phyloP scores from a whole-genome alignment of 2,329 filamentous ascomycete species.

The Elsinoe ampelina region DNA sequence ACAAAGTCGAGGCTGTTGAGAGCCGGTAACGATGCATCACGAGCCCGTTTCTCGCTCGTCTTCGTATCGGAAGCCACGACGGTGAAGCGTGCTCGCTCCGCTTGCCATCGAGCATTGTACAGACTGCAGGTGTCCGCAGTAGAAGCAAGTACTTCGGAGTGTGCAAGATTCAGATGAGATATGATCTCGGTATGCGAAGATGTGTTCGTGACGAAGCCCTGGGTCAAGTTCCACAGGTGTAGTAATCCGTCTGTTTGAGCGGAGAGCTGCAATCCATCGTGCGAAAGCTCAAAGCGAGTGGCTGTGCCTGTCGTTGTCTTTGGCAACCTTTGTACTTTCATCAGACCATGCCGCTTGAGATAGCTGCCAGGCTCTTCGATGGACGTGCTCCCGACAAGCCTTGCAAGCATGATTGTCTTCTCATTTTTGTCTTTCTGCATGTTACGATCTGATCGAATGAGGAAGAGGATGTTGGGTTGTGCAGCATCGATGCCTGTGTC shows the following conservation, averaged over 20 bases:
- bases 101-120: not conserved
- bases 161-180: not conserved
- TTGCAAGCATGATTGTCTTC: not conserved
- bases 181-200: not conserved
- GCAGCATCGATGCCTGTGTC: slow-evolving; percentile 16
- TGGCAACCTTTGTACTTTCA: not conserved
- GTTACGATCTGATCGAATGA: not conserved
- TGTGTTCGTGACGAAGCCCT: not conserved
- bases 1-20: not conserved
- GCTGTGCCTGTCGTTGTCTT: not conserved
- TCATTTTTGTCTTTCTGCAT: not conserved
- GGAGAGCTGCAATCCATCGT: not conserved
- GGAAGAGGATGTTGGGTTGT: slow-evolving; percentile 5
- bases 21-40: not conserved
- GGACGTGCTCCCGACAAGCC: not conserved
- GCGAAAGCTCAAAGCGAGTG: not conserved
- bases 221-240: not conserved
- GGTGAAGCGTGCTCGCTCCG: slow-evolving; percentile 14
- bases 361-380: not conserved
- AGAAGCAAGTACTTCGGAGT: not conserved
- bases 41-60: not conserved
- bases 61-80: not conserved
- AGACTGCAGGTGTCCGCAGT: not conserved
- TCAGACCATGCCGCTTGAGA: not conserved
- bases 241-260: not conserved